Evolutionary conservation across 345 rosid species (phyloP).

Genomic region (Linum trigynum): DNA sequence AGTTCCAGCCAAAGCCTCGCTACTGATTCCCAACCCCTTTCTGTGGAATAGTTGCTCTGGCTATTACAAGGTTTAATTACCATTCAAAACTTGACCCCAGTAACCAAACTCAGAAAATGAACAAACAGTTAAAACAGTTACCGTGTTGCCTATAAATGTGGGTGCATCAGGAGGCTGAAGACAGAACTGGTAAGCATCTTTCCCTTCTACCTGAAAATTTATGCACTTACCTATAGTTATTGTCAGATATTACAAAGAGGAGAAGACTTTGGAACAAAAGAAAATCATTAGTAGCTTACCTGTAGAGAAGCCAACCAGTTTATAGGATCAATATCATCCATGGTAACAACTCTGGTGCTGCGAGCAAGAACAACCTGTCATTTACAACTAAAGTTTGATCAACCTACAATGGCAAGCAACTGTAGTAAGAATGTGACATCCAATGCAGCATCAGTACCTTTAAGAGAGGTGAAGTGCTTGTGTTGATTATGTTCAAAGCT

Average conservation of each 20-base stretch:
- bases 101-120: not conserved
- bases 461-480: slow-evolving; percentile 38
- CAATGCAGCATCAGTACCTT: slow-evolving; percentile 35
- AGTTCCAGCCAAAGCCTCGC: slow-evolving; percentile 90
- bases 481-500: slow-evolving; percentile 54
- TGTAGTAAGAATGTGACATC: not conserved
- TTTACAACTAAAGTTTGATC: slow-evolving; percentile 13
- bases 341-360: slow-evolving; percentile 59
- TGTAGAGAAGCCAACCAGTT: slow-evolving; percentile 72
- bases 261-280: slow-evolving; percentile 3
- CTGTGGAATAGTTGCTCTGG: slow-evolving; percentile 92
- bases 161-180: slow-evolving; percentile 83
- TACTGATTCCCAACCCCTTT: slow-evolving; percentile 49
- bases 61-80: slow-evolving; percentile 42
- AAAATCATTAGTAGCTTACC: slow-evolving; percentile 27
- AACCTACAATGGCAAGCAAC: not conserved
- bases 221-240: not conserved
- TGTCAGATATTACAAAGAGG: not conserved
- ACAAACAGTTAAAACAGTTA: slow-evolving; percentile 14
- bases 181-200: slow-evolving; percentile 77
- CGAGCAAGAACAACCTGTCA: slow-evolving; percentile 84
- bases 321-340: slow-evolving; percentile 61
- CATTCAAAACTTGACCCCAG: slow-evolving; percentile 33
- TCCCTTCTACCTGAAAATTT: slow-evolving; percentile 56
- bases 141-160: slow-evolving; percentile 94